Conservation (phyloP, 345 rosid genomes). For the Gossypium anomalum region DNA sequence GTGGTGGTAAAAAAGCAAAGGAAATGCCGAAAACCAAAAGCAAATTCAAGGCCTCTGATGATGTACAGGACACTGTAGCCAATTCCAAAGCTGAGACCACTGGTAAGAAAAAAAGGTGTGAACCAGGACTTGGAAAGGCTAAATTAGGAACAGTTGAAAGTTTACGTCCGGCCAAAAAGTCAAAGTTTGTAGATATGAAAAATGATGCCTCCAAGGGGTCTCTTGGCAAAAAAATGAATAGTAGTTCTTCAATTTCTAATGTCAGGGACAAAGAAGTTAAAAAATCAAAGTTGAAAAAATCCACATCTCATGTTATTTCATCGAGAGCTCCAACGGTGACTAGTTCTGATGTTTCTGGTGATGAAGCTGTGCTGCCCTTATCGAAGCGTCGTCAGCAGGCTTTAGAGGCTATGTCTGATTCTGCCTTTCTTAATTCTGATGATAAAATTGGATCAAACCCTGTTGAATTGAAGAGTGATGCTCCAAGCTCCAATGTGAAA, state of each 20-base stretch:
- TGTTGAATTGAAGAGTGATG: constrained; percentile 32
- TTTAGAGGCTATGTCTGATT: constrained; percentile 53
- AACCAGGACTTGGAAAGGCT: constrained; percentile 40
- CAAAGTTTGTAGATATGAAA: constrained; percentile 36
- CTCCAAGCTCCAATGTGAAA: constrained; percentile 33
- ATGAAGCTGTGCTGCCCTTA: constrained; percentile 53
- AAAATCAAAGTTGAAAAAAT: constrained; percentile 24
- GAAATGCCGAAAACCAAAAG: constrained; percentile 31
- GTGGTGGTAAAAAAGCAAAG: constrained; percentile 34
- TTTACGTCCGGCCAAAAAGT: constrained; percentile 45
- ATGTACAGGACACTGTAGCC: constrained; percentile 22
- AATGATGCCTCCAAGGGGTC: constrained; percentile 28
- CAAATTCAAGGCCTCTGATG: constrained; percentile 28
- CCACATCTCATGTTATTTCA: constrained; percentile 30
- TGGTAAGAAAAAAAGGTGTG: constrained; percentile 36
- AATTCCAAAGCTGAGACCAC: constrained; percentile 26
- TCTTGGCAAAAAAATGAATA: constrained; percentile 25
- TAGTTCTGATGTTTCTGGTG: constrained; percentile 41
- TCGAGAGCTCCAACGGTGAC: constrained; percentile 37
- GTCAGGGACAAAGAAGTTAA: constrained; percentile 32
- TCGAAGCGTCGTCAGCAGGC: constrained; percentile 56
- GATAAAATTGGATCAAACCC: constrained; percentile 39
- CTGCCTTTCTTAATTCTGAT: constrained; percentile 39
- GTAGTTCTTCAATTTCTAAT: constrained; percentile 29
- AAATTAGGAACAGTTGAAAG: constrained; percentile 32